Percentiles rank a stretch among this genome's conserved stretches.
These are phyloP conservation scores for Hygrocybe punicea DNA, from an alignment of 768 basidiomycete genomes.

Conservation along the genomic window DNA sequence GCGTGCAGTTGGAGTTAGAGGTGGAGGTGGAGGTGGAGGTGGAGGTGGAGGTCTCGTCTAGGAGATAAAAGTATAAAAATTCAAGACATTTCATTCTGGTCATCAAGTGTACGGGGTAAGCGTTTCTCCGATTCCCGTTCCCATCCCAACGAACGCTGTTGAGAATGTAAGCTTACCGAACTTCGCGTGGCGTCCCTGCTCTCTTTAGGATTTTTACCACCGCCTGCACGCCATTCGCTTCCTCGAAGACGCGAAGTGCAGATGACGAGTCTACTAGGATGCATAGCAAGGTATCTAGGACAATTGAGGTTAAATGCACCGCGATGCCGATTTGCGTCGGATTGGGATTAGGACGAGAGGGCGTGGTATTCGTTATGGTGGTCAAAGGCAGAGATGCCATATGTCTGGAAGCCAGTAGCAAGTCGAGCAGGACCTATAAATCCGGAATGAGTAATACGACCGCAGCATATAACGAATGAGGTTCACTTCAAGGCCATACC, in stretches of 20 bases:
- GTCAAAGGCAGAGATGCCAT: conserved; percentile 37
- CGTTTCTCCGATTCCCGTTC: not conserved
- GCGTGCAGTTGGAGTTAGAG: no score
- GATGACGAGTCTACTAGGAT: conserved; percentile 81
- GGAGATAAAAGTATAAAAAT: conserved; percentile 90
- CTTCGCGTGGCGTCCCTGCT: conserved; percentile 80
- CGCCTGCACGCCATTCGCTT: conserved; percentile 68
- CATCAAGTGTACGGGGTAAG: conserved; percentile 2
- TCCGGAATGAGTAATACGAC: not conserved
- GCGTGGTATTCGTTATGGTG: conserved; percentile 22
- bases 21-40: not conserved
- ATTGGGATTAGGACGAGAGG: conserved; percentile 11
- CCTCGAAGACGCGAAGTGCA: conserved; percentile 77
- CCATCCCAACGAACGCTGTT: no score
- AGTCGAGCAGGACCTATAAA: conserved; percentile 62
- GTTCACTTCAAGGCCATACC: conserved; percentile 63
- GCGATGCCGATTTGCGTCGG: conserved; percentile 19
- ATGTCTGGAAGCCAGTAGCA: conserved; percentile 70
- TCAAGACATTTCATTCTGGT: conserved; percentile 92
- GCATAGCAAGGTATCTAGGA: conserved; percentile 83
- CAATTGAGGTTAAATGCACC: conserved; percentile 60
- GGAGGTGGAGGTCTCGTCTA: conserved; percentile 41
- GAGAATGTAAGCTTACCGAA: conserved; percentile 52
- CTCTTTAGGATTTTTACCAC: conserved; percentile 88
- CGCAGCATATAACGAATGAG: not conserved